Base-by-base conservation (phyloP, 805 yeast species). In the Allodekkera sacchari region DNA sequence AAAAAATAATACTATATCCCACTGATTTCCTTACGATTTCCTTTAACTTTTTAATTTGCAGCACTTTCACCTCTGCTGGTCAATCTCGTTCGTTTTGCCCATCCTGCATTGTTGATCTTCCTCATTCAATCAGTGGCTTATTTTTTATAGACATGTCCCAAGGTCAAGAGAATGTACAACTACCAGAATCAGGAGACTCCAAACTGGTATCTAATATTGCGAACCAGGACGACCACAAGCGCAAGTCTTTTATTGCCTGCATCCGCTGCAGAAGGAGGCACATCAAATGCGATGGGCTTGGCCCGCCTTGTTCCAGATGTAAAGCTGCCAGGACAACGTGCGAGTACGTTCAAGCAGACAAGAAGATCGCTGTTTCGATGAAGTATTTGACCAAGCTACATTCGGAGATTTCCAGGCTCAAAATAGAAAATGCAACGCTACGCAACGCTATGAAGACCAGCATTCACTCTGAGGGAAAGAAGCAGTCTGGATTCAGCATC, bases 331-430 rank as follows among this genome's bases (percentile, higher is more conserved):
- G 64, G 30, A 59, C 74, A 4, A 62, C 63, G 15, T 82, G 92
- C 57, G 85, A 78, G 44, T 82, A 79, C 42, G 66, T 71, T 13
- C 84, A 77, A 47, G 83, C 78, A 7, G 82, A 78, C 31, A 77
- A 72, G 57, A 79, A 81, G 44, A 64, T 82, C 9, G 83, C 79
- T 18, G 80, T 81, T 0, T 77, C 87, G 1, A 67, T 80, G 72
- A 76, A 72, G 43, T 81, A 81, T 46, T 48, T 82, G 31, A 71
- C 72, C 37, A 73, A 71, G 43, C 53, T 82, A 11, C 89, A 82
- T 42, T 80, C 74, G 31, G 83, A 77, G 40, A 68, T 81, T 13
- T 71, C 80, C 1, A 57, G 69, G 29, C 55, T 80, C 43, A 81
- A 80, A 57, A 69, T 68, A 34, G 85, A 78, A 39, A 81, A 79